Percentiles rank a stretch among this genome's conserved stretches.
phyloP scores from a whole-genome alignment of 495 filamentous ascomycete genomes.

The Pseudevernia furfuracea region DNA sequence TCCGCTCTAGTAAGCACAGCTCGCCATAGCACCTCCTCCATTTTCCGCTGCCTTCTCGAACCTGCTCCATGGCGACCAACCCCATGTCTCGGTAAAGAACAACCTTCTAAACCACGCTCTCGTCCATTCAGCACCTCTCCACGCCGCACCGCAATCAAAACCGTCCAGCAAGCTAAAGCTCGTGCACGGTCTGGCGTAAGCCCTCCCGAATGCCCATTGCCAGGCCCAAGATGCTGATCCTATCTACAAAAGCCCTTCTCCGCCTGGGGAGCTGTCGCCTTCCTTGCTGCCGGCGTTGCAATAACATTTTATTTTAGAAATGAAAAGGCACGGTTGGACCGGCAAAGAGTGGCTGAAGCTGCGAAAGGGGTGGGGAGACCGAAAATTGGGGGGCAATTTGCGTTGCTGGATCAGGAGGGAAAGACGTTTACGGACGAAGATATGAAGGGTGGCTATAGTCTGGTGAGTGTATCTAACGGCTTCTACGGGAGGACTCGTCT shows the following conservation, averaged over 20 bases:
- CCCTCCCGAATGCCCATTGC: background rate
- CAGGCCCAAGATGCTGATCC: background rate
- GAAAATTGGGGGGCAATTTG: conserved; percentile 84
- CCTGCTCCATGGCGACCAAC: background rate
- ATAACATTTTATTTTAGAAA: conserved; percentile 82
- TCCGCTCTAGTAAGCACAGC: background rate
- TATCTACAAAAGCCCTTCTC: conserved; percentile 58
- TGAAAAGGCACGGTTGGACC: conserved; percentile 82
- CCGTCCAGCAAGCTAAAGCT: conserved; percentile 18
- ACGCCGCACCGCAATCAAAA: conserved; percentile 19
- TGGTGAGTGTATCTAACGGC: conserved; percentile 40
- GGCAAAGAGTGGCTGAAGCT: conserved; percentile 78
- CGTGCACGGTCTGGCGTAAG: conserved; percentile 32
- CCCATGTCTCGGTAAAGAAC: background rate
- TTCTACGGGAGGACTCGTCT: background rate
- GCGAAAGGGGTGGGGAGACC: conserved; percentile 87
- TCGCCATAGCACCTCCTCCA: background rate
- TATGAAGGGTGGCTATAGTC: conserved; percentile 75
- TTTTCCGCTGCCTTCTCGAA: conserved; percentile 8
- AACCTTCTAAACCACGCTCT: background rate
- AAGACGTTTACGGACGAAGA: conserved; percentile 65
- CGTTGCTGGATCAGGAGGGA: conserved; percentile 74
- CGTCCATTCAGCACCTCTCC: conserved; percentile 16
- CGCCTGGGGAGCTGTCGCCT: conserved; percentile 78
- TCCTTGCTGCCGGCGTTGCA: conserved; percentile 66